Percentiles rank a stretch among this genome's conserved stretches.
These are phyloP conservation scores for Alliaria petiolata DNA, from an alignment of 345 rosid genomes.

Conservation along the genomic window DNA sequence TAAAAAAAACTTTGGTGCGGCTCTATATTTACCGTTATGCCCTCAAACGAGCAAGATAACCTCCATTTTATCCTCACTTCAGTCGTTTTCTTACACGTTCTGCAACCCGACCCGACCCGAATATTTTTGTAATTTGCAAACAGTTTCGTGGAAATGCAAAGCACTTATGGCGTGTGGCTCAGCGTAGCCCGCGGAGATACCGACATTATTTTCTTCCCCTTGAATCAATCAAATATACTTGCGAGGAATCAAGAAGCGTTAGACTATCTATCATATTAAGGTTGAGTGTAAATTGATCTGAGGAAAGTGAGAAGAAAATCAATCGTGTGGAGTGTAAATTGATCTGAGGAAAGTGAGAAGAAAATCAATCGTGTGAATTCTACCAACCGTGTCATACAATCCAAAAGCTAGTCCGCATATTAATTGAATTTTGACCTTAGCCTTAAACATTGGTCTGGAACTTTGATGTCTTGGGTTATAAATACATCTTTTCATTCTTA, in stretches of 20 bases:
- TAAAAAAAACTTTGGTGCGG: conserved; percentile 8
- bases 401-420: too few relatives aligned
- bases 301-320: not conserved
- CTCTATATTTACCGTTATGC: conserved; percentile 6
- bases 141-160: conserved; percentile 11
- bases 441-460: not conserved
- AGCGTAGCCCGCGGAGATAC: conserved; percentile 1
- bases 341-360: not conserved
- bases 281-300: not conserved
- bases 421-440: not conserved
- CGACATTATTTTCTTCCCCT: not conserved
- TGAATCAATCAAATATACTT: not conserved
- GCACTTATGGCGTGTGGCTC: conserved; percentile 17
- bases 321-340: not conserved
- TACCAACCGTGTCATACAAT: not conserved
- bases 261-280: not conserved
- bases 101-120: not conserved
- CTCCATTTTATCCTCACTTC: conserved; percentile 10
- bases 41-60: conserved; percentile 9
- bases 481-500: not conserved
- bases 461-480: not conserved
- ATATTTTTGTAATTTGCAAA: not conserved
- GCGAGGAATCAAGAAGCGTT: not conserved
- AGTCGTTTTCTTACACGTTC: conserved; percentile 5
- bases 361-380: too few relatives aligned